Conservation (phyloP, 2,329 filamentous ascomycete species). For the Penicillium sp. region DNA sequence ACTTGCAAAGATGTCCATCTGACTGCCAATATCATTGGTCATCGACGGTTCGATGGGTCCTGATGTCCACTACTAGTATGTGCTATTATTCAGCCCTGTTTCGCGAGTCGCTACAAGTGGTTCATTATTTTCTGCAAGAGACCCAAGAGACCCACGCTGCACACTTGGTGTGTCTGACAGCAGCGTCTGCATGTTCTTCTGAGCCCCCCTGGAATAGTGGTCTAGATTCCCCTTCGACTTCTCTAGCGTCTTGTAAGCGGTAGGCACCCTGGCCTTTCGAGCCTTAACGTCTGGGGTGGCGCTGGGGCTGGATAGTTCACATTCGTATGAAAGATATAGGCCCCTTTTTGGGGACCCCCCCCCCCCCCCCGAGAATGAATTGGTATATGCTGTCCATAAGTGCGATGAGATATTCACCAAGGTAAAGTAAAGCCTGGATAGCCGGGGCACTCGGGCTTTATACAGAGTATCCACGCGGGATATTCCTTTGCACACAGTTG, state of each 20-base stretch:
- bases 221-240: conserved; percentile 18
- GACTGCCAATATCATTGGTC: neutral
- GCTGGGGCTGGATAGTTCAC: conserved; percentile 18
- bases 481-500: conserved; percentile 21
- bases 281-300: conserved; percentile 15
- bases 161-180: conserved; percentile 11
- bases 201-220: conserved; percentile 15
- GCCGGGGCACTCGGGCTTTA: neutral
- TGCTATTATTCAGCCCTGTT: neutral
- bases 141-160: neutral
- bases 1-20: neutral
- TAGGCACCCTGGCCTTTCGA: conserved; percentile 17
- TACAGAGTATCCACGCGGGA: conserved; percentile 21
- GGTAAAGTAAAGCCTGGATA: neutral
- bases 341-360: conserved; percentile 21
- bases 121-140: neutral
- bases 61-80: neutral
- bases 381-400: neutral
- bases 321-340: conserved; percentile 26
- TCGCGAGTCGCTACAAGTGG: neutral
- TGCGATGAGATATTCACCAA: neutral
- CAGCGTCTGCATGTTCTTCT: conserved; percentile 20
- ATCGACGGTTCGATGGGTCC: neutral
- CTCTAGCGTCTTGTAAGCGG: conserved; percentile 18
- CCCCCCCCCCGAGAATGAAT: conserved; percentile 20